These are phyloP conservation scores for Trypanosoma congolense DNA, from an alignment of 208 protist species.

Conservation along the genomic window DNA sequence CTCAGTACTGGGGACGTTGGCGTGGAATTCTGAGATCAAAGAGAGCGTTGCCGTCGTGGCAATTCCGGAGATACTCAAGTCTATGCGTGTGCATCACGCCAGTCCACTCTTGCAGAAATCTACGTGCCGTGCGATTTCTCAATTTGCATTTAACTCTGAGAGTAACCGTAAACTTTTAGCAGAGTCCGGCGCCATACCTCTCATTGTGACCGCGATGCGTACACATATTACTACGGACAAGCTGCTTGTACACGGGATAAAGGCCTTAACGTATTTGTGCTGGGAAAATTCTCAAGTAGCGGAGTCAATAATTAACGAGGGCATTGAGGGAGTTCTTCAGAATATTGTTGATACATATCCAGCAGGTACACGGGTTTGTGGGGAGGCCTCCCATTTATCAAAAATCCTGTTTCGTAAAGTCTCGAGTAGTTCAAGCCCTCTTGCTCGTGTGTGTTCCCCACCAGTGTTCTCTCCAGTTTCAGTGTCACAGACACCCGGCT, in stretches of 20 bases:
- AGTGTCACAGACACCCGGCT: slow-evolving; percentile 54
- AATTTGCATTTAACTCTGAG: slow-evolving; percentile 91
- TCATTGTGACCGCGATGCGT: slow-evolving; percentile 85
- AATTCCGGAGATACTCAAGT: slow-evolving; percentile 80
- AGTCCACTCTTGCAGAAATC: slow-evolving; percentile 88
- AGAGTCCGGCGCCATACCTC: slow-evolving; percentile 78
- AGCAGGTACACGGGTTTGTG: slow-evolving; percentile 63
- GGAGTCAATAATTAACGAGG: slow-evolving; percentile 77
- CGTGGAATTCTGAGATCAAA: slow-evolving; percentile 91
- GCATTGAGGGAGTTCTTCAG: slow-evolving; percentile 74
- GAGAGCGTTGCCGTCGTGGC: slow-evolving; percentile 78
- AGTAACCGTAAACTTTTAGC: slow-evolving; percentile 81
- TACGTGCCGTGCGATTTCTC: slow-evolving; percentile 85
- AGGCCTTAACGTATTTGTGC: slow-evolving; percentile 90
- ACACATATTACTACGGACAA: slow-evolving; percentile 80
- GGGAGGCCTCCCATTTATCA: slow-evolving; percentile 83
- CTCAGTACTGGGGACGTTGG: slow-evolving; percentile 85
- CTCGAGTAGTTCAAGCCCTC: slow-evolving; percentile 59
- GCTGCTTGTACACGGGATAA: slow-evolving; percentile 86
- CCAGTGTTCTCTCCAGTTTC: slow-evolving; percentile 69
- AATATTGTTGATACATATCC: slow-evolving; percentile 65
- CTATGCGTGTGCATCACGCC: slow-evolving; percentile 73
- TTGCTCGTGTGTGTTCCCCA: slow-evolving; percentile 54
- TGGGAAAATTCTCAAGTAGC: slow-evolving; percentile 87
- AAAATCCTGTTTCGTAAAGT: slow-evolving; percentile 89